phyloP scores from a whole-genome alignment of 2,329 filamentous ascomycete genomes.

The Dactylellina cionopaga region DNA sequence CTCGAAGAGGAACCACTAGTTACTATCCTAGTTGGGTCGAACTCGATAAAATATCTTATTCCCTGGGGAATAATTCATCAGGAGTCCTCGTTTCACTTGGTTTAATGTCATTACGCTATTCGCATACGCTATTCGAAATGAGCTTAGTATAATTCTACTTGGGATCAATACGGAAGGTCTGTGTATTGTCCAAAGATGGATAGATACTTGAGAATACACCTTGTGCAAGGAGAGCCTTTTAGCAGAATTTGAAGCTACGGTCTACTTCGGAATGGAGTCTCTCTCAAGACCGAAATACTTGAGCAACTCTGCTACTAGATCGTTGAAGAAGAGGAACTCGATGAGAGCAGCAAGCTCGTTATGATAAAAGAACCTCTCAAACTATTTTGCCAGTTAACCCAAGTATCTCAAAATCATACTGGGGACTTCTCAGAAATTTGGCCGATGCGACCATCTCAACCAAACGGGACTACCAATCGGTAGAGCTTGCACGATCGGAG shows the following conservation, averaged over 20 bases:
- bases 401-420: neutral
- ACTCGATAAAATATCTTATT: neutral
- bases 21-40: no score
- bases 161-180: no score
- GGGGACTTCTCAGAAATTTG: neutral
- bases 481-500: neutral
- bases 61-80: neutral
- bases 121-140: no score
- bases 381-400: neutral
- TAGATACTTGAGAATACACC: neutral
- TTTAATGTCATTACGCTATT: no score
- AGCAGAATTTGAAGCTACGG: neutral
- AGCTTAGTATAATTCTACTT: no score
- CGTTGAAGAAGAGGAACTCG: neutral
- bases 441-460: neutral
- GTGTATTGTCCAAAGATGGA: neutral
- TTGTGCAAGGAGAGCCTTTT: no score
- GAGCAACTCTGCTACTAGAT: neutral
- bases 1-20: no score
- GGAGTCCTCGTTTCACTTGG: no score
- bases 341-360: neutral
- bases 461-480: neutral
- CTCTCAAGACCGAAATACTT: constrained; percentile 3
- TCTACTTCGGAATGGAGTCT: neutral
- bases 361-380: neutral